Percentiles rank a stretch among this genome's conserved stretches.
phyloP scores from a whole-genome alignment of 129 eudicot genomes.

The Artemisia argyi region DNA sequence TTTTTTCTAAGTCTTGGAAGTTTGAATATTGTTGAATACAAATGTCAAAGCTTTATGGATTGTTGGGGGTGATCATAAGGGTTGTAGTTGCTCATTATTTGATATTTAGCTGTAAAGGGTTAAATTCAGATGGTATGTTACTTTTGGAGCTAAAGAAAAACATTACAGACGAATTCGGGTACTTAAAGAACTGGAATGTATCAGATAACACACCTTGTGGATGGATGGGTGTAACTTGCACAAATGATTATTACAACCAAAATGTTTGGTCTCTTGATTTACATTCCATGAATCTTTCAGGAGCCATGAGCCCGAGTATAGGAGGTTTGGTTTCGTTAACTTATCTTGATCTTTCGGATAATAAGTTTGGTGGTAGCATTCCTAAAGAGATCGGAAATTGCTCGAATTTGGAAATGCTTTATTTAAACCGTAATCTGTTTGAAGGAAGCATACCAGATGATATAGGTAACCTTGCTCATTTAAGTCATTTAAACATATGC shows the following conservation, averaged over 20 bases:
- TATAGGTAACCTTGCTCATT: constrained; percentile 49
- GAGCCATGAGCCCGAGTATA: constrained; percentile 64
- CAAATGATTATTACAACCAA: constrained; percentile 36
- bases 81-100: constrained; percentile 31
- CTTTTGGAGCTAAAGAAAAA: constrained; percentile 70
- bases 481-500: constrained; percentile 62
- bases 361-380: constrained; percentile 54
- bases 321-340: constrained; percentile 51
- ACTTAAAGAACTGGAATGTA: constrained; percentile 63
- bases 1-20: constrained; percentile 5
- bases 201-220: constrained; percentile 66
- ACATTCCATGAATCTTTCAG: constrained; percentile 67
- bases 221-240: constrained; percentile 90
- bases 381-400: constrained; percentile 78
- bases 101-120: constrained; percentile 55
- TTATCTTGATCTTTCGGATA: constrained; percentile 60
- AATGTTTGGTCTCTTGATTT: constrained; percentile 65
- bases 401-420: constrained; percentile 40
- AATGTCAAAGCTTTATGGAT: constrained; percentile 39
- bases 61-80: constrained; percentile 32
- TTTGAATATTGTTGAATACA: constrained; percentile 7
- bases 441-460: constrained; percentile 71
- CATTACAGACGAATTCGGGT: constrained; percentile 43
- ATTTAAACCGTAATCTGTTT: constrained; percentile 60
- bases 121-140: constrained; percentile 65